Evolutionary conservation across 179 eudicot genomes (phyloP).

Genomic region (Actinidia arguta): DNA sequence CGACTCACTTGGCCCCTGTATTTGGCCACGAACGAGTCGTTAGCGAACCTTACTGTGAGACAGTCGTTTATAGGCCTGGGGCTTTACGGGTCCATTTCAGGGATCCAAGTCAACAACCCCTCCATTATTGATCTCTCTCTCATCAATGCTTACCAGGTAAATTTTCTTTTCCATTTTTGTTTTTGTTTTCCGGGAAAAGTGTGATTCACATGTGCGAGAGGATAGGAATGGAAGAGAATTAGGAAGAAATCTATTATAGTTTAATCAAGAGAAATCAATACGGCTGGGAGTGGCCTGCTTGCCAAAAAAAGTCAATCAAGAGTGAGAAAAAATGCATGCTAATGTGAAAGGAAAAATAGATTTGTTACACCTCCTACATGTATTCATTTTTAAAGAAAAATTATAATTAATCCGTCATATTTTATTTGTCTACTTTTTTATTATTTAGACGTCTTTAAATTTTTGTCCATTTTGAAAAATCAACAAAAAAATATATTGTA

Average conservation of each 20-base stretch:
- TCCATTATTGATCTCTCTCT: constrained; percentile 70
- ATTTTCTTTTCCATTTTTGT: neutral
- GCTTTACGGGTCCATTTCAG: constrained; percentile 49
- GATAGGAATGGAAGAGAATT: neutral
- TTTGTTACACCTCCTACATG: too few relatives aligned
- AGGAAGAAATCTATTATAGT: neutral
- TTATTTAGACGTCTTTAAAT: too few relatives aligned
- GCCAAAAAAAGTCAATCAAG: too few relatives aligned
- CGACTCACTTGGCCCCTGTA: constrained; percentile 89
- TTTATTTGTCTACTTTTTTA: too few relatives aligned
- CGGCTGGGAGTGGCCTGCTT: too few relatives aligned
- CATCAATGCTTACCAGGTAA: constrained; percentile 76
- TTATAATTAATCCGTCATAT: too few relatives aligned
- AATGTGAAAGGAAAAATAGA: too few relatives aligned
- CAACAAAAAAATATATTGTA: too few relatives aligned
- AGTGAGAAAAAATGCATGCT: too few relatives aligned
- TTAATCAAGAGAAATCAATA: too few relatives aligned
- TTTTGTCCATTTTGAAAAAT: too few relatives aligned
- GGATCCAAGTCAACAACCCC: constrained; percentile 73
- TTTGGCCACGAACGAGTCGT: constrained; percentile 60
- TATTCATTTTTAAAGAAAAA: too few relatives aligned
- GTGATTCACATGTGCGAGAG: neutral
- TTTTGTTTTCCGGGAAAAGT: neutral
- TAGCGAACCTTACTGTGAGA: constrained; percentile 60
- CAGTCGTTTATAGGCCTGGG: constrained; percentile 63